phyloP scores from a whole-genome alignment of 2,329 filamentous ascomycete species.

The Ustilaginoidea virens region DNA sequence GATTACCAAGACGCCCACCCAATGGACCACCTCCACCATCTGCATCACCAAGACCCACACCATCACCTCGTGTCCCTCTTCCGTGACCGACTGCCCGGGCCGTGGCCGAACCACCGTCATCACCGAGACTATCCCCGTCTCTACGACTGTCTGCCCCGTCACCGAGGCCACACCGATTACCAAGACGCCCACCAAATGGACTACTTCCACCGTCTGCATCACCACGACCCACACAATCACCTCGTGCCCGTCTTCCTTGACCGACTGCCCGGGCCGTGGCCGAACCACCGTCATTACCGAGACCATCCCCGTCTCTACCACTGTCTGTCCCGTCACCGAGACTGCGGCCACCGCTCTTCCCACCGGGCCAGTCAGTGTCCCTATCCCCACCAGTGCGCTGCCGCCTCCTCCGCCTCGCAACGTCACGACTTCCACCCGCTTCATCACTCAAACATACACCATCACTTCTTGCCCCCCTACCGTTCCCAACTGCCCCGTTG shows the following conservation, averaged over 20 bases:
- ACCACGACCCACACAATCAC: constrained; percentile 14
- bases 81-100: constrained; percentile 15
- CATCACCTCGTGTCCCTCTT: constrained; percentile 16
- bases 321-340: constrained; percentile 24
- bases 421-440: not conserved
- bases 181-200: constrained; percentile 8
- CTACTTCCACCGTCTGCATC: constrained; percentile 17
- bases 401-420: not conserved
- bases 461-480: constrained; percentile 16
- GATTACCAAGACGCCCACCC: too few species aligned
- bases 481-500: constrained; percentile 16
- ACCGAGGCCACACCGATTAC: constrained; percentile 2
- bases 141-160: too few species aligned
- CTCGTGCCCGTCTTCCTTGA: constrained; percentile 14
- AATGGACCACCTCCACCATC: not conserved
- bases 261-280: constrained; percentile 13
- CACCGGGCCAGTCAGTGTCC: not conserved
- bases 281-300: constrained; percentile 13
- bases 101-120: constrained; percentile 15
- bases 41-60: constrained; percentile 11
- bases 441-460: constrained; percentile 11
- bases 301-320: constrained; percentile 21
- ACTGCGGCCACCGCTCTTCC: constrained; percentile 1
- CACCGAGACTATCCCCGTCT: constrained; percentile 16
- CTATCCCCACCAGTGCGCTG: not conserved